These are phyloP conservation scores for Mycena haematopus DNA, from an alignment of 768 basidiomycete genomes.

Conservation along the genomic window DNA sequence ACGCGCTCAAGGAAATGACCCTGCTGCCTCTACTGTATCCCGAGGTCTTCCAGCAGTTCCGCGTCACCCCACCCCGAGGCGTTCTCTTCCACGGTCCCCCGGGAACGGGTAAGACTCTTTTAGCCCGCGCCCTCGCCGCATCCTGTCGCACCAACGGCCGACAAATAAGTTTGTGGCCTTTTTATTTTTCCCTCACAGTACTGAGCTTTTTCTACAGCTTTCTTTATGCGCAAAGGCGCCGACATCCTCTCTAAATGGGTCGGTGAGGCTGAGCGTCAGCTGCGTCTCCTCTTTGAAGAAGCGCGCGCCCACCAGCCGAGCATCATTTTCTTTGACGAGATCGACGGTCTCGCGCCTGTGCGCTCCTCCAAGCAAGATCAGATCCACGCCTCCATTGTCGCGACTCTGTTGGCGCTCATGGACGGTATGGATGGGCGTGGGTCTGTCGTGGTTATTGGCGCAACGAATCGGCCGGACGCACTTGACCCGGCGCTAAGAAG, in stretches of 20 bases:
- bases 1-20: slow-evolving; percentile 98
- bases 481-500: slow-evolving; percentile 94
- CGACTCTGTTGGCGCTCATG: slow-evolving; percentile 95
- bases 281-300: slow-evolving; percentile 95
- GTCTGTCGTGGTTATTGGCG: slow-evolving; percentile 97
- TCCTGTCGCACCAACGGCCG: slow-evolving; percentile 88
- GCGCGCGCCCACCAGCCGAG: slow-evolving; percentile 90
- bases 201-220: slow-evolving; percentile 59
- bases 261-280: slow-evolving; percentile 96
- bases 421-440: slow-evolving; percentile 99
- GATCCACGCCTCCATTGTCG: slow-evolving; percentile 97
- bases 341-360: slow-evolving; percentile 97
- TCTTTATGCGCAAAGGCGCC: slow-evolving; percentile 99
- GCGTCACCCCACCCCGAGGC: slow-evolving; percentile 93
- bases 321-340: slow-evolving; percentile 99
- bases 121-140: slow-evolving; percentile 93
- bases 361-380: slow-evolving; percentile 99
- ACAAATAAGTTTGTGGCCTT: slow-evolving; percentile 73
- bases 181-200: background rate
- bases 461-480: slow-evolving; percentile 97
- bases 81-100: slow-evolving; percentile 98
- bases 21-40: slow-evolving; percentile 95
- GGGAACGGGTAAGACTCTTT: slow-evolving; percentile 94
- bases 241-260: slow-evolving; percentile 99
- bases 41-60: slow-evolving; percentile 94